phyloP scores from a whole-genome alignment of 2,329 filamentous ascomycete genomes.

The Albophoma yamanashiensis region DNA sequence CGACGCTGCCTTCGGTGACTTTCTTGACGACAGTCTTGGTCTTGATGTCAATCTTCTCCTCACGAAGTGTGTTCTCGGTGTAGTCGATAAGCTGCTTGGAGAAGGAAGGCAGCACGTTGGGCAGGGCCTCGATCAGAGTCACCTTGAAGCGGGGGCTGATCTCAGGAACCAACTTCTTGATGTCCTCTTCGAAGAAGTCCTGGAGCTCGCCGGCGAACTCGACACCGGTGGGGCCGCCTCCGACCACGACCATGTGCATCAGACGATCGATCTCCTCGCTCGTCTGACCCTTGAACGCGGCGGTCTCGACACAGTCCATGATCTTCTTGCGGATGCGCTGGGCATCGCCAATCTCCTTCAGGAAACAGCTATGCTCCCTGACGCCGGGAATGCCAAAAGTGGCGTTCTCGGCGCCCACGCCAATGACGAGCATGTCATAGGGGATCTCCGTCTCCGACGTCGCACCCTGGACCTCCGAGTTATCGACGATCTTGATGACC shows the following conservation, averaged over 20 bases:
- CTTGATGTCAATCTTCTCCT: constrained; percentile 94
- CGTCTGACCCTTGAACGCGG: constrained; percentile 93
- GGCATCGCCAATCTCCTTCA: constrained; percentile 96
- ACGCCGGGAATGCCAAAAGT: constrained; percentile 98
- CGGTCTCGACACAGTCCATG: constrained; percentile 99
- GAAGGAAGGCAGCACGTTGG: constrained; percentile 95
- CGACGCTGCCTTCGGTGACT: constrained; percentile 84
- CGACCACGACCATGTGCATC: constrained; percentile 94
- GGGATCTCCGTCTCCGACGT: constrained; percentile 77
- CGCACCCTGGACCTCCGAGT: constrained; percentile 83
- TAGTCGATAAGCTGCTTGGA: constrained; percentile 99
- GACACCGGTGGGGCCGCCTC: constrained; percentile 91
- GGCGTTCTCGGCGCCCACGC: constrained; percentile 95
- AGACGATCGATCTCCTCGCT: constrained; percentile 84
- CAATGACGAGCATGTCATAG: constrained; percentile 97
- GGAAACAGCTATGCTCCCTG: constrained; percentile 88
- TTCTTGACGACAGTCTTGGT: constrained; percentile 99
- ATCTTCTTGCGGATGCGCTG: constrained; percentile 96
- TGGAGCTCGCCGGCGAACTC: constrained; percentile 98
- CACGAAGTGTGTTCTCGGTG: constrained; percentile 97
- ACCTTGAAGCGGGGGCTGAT: constrained; percentile 94
- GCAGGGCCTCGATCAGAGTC: constrained; percentile 91
- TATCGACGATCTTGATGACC: constrained; percentile 80
- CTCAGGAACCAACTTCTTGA: constrained; percentile 96
- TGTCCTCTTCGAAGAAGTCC: constrained; percentile 97